These are phyloP conservation scores for Pelargonium fulgidum DNA, from an alignment of 441 rosid species.

Conservation along the genomic window DNA sequence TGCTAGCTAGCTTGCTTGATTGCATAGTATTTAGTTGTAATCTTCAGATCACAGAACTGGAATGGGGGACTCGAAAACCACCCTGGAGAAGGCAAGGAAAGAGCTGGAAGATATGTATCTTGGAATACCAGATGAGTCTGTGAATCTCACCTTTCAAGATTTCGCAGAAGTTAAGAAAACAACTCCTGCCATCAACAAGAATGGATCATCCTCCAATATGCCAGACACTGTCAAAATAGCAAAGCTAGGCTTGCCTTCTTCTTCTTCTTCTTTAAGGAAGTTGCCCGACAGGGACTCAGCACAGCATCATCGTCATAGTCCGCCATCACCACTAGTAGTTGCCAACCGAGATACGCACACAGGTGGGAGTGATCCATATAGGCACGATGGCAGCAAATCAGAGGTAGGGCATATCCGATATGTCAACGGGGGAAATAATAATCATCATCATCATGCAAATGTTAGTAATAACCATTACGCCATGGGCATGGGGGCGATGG, in stretches of 20 bases:
- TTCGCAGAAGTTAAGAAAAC: constrained; percentile 31
- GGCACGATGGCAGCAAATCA: too few relatives aligned
- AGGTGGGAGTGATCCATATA: too few relatives aligned
- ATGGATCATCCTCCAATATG: neutral
- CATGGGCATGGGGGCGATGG: constrained; percentile 13
- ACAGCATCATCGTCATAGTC: neutral
- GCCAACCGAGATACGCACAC: too few relatives aligned
- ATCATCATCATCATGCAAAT: too few relatives aligned
- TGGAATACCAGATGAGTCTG: constrained; percentile 69
- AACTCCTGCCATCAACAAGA: too few relatives aligned
- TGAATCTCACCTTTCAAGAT: constrained; percentile 61
- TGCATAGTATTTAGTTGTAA: too few relatives aligned
- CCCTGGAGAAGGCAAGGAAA: constrained; percentile 36
- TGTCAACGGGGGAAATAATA: too few relatives aligned
- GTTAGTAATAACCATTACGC: too few relatives aligned
- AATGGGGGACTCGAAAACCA: constrained; percentile 35
- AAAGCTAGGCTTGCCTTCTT: constrained; percentile 12
- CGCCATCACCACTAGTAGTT: too few relatives aligned
- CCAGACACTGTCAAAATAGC: constrained; percentile 6
- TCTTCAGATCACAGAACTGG: neutral
- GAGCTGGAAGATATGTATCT: constrained; percentile 58
- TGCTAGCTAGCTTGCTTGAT: too few relatives aligned
- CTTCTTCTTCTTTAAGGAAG: constrained; percentile 18
- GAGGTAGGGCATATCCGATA: too few relatives aligned
- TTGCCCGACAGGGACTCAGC: constrained; percentile 26